These are phyloP conservation scores for Leccinum olivaceopallidum DNA, from an alignment of 768 basidiomycete genomes.

Conservation along the genomic window DNA sequence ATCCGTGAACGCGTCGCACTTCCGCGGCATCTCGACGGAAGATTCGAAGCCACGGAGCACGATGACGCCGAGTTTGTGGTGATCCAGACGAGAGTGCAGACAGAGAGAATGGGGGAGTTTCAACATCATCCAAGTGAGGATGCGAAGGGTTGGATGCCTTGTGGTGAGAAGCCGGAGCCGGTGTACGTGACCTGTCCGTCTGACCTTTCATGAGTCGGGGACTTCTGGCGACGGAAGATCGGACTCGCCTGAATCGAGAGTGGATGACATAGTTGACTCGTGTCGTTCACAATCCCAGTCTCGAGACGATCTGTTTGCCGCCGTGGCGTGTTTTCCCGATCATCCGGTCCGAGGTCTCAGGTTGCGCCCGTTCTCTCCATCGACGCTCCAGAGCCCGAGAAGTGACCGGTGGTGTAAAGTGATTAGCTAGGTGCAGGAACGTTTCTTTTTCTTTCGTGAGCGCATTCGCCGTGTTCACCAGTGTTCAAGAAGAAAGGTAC, in stretches of 20 bases:
- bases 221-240: too few relatives aligned
- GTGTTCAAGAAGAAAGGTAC: too few relatives aligned
- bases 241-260: too few relatives aligned
- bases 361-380: too few relatives aligned
- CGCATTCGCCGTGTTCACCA: too few relatives aligned
- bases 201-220: background rate
- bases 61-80: conserved; percentile 16
- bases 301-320: too few relatives aligned
- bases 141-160: background rate
- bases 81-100: background rate
- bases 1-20: background rate
- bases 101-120: background rate
- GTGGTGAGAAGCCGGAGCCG: background rate
- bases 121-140: too few relatives aligned
- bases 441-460: background rate
- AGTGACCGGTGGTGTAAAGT: background rate
- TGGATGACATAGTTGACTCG: too few relatives aligned
- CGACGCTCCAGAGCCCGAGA: too few relatives aligned
- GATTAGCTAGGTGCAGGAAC: background rate
- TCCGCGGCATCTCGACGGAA: background rate
- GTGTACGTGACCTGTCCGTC: conserved; percentile 11
- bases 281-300: too few relatives aligned
- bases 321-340: too few relatives aligned
- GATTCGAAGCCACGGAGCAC: conserved; percentile 17
- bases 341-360: too few relatives aligned